Base-by-base conservation (phyloP, 306 rosid species). In the Herpetospermum pedunculosum region DNA sequence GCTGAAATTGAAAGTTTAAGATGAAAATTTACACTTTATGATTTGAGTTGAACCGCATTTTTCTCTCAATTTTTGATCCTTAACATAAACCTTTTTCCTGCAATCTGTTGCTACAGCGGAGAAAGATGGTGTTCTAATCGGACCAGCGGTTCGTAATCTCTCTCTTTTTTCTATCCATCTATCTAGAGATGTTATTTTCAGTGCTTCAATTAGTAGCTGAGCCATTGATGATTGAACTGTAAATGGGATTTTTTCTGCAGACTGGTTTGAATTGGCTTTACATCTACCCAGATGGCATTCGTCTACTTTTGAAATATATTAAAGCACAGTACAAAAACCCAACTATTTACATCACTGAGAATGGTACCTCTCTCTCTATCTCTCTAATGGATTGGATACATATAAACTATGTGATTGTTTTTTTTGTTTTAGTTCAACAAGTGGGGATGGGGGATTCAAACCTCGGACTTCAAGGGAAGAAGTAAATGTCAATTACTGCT, bases 121-220 rank as follows among this genome's bases (percentile, higher is more conserved):
- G 46, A 83, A 50, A 74, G 76, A 83, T 19, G 83, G 83, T 8
- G 37, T 77, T 21, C 75, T 76, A 2, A 74, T 83, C 26, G 84
- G 86, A 50, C 74, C 72, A 11, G 77, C 76, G 81, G 86, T 83
- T 21, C 23, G 32, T 59, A 18, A 2, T 35, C 8, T 53, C 26
- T 53, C 52, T 14, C 59, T n/a, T n/a, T n/a, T n/a, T n/a, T n/a
- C n/a, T n/a, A n/a, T 46, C 60, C 32, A 7, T 26, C 57, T 54
- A 16, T 74, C 10, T 75, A 14, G 28, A 72, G 34, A 30, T 72
- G 32, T 21, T 13, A 18, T 52, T 13, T 73, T 37, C 60, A 9
- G 68, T 35, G 10, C 15, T 14, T 38, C 12, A 43, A 63, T 37
- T 37, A 65, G 11, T 29, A 29, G 35, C 13, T 71, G 37, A 40